Evolutionary conservation across 306 rosid species (phyloP).

Genomic region (Trifolium repens): DNA sequence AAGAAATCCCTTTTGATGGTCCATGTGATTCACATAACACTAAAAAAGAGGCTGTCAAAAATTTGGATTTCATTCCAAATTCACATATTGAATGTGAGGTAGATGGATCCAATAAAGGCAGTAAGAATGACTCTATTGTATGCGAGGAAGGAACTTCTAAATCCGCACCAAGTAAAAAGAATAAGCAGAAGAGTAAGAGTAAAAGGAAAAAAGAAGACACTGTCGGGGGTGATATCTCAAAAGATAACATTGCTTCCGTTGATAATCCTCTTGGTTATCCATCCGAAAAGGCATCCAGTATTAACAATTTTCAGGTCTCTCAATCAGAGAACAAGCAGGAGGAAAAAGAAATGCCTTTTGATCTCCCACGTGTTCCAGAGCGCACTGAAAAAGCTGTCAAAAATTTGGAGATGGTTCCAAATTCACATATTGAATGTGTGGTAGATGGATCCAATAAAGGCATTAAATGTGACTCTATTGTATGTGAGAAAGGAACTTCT

Average conservation of each 20-base stretch:
- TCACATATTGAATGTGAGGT: conserved; percentile 16
- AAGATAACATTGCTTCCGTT: conserved; percentile 29
- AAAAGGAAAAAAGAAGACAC: conserved; percentile 35
- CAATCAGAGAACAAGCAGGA: conserved; percentile 26
- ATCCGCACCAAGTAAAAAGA: conserved; percentile 31
- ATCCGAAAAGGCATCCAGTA: conserved; percentile 22
- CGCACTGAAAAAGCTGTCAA: conserved; percentile 18
- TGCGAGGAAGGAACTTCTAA: conserved; percentile 32
- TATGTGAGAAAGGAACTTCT: conserved; percentile 29
- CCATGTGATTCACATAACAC: conserved; percentile 15
- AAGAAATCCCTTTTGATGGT: conserved; percentile 21
- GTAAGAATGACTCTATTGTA: conserved; percentile 19
- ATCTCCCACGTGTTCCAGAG: conserved; percentile 8
- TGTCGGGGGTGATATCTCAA: conserved; percentile 14
- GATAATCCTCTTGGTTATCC: conserved; percentile 27
- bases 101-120: conserved; percentile 39
- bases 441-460: conserved; percentile 38
- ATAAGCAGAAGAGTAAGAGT: conserved; percentile 27
- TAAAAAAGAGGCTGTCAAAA: conserved; percentile 27
- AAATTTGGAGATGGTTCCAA: conserved; percentile 33
- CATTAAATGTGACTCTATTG: conserved; percentile 22
- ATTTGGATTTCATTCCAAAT: conserved; percentile 34
- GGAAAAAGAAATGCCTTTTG: conserved; percentile 25
- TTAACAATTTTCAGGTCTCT: conserved; percentile 8
- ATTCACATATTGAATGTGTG: conserved; percentile 11